Percentiles rank a stretch among this genome's conserved stretches.
Conservation (phyloP, 805 yeast genomes). For the Brettanomyces sp. region DNA sequence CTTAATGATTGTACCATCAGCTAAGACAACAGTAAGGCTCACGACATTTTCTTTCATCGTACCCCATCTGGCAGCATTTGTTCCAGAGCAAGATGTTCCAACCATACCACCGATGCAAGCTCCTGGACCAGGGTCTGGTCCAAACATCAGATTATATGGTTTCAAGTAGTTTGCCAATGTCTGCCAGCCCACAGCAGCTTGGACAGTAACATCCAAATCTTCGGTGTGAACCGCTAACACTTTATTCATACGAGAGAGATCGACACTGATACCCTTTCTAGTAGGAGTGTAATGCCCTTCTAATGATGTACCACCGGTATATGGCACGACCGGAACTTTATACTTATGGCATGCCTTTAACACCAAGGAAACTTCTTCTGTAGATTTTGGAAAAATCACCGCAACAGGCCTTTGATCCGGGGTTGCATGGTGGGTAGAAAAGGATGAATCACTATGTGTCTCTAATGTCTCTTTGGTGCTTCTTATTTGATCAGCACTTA, state of each 20-base stretch:
- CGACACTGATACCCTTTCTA: conserved; percentile 52
- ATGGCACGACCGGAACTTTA: conserved; percentile 63
- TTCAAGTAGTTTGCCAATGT: conserved; percentile 44
- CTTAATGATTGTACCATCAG: conserved; percentile 72
- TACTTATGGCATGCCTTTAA: conserved; percentile 53
- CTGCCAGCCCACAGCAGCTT: conserved; percentile 78
- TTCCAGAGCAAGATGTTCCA: conserved; percentile 71
- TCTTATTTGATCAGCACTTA: conserved; percentile 45
- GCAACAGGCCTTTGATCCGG: conserved; percentile 28
- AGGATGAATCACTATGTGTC: conserved; percentile 25
- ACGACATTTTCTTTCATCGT: conserved; percentile 71
- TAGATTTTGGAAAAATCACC: conserved; percentile 52
- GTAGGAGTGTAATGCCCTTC: conserved; percentile 76
- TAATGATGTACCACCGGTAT: conserved; percentile 67
- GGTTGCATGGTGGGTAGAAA: conserved; percentile 26
- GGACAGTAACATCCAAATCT: conserved; percentile 66
- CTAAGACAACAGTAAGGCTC: conserved; percentile 62
- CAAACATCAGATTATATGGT: conserved; percentile 49
- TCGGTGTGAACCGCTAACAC: conserved; percentile 47
- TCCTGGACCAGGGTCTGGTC: conserved; percentile 76
- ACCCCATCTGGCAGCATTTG: conserved; percentile 71
- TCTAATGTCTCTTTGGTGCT: conserved; percentile 23
- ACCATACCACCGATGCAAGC: conserved; percentile 76
- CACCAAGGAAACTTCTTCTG: conserved; percentile 58
- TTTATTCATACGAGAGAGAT: conserved; percentile 51